Percentiles rank a stretch among this genome's conserved stretches.
phyloP scores from a whole-genome alignment of 1,284 basidiomycete species.

The Pisolithus thermaeus region DNA sequence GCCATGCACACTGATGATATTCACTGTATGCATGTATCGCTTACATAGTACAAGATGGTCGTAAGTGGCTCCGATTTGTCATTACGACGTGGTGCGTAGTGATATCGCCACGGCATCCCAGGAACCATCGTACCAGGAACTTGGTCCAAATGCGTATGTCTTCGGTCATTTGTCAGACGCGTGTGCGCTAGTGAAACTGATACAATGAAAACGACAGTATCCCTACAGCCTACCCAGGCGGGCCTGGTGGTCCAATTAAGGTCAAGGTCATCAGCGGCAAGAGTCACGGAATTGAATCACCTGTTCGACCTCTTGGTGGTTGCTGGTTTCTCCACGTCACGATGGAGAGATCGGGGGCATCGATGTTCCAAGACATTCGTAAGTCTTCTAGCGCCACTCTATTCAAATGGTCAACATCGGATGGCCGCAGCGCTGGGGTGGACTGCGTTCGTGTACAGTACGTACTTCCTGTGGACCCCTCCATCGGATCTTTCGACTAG shows the following conservation, averaged over 20 bases:
- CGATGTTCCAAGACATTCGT: slow-evolving; percentile 83
- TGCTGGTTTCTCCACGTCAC: slow-evolving; percentile 90
- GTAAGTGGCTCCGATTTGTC: slow-evolving; percentile 33
- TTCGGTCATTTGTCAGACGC: not conserved
- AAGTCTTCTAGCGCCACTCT: slow-evolving; percentile 26
- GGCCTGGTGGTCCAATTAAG: slow-evolving; percentile 62
- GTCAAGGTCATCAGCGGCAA: slow-evolving; percentile 88
- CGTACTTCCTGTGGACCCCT: slow-evolving; percentile 19
- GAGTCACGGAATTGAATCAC: slow-evolving; percentile 80
- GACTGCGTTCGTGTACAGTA: slow-evolving; percentile 81
- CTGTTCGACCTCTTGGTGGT: slow-evolving; percentile 84
- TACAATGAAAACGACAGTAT: slow-evolving; percentile 42
- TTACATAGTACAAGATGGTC: slow-evolving; percentile 72
- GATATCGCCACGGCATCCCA: slow-evolving; percentile 14
- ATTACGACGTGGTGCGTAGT: not conserved
- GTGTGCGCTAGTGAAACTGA: not conserved
- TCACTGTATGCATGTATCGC: slow-evolving; percentile 14
- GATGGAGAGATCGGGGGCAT: slow-evolving; percentile 59
- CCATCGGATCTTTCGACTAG: slow-evolving; percentile 6
- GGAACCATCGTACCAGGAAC: slow-evolving; percentile 76
- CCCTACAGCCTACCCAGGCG: slow-evolving; percentile 66
- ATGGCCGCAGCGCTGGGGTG: slow-evolving; percentile 56
- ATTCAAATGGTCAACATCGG: slow-evolving; percentile 1
- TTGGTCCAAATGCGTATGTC: slow-evolving; percentile 52
- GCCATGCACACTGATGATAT: slow-evolving; percentile 2